Evolutionary conservation across 2,329 filamentous ascomycete genomes (phyloP).

Genomic region (Aspergillus sp.): DNA sequence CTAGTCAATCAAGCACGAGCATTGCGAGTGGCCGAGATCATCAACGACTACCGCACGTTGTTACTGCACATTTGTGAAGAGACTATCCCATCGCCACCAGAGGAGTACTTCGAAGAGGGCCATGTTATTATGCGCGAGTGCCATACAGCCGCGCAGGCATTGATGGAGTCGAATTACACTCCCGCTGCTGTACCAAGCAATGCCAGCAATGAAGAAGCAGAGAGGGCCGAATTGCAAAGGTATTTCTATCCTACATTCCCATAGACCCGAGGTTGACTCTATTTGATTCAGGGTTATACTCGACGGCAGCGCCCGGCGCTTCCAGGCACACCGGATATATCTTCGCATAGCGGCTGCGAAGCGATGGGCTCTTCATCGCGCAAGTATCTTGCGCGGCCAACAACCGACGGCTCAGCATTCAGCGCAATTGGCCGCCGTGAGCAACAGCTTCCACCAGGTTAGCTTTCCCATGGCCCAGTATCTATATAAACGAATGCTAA

Average conservation of each 20-base stretch:
- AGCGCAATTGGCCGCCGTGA: slow-evolving; percentile 43
- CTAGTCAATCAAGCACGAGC: slow-evolving; percentile 60
- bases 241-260: slow-evolving; percentile 21
- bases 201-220: slow-evolving; percentile 44
- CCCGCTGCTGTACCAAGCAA: slow-evolving; percentile 35
- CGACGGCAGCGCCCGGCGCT: slow-evolving; percentile 54
- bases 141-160: slow-evolving; percentile 47
- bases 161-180: slow-evolving; percentile 50
- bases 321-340: slow-evolving; percentile 56
- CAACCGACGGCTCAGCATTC: slow-evolving; percentile 43
- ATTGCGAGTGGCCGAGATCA: slow-evolving; percentile 56
- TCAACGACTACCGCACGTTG: slow-evolving; percentile 57
- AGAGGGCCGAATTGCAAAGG: slow-evolving; percentile 52
- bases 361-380: slow-evolving; percentile 52
- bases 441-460: slow-evolving; percentile 44
- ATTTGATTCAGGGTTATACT: slow-evolving; percentile 47
- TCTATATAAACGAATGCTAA: slow-evolving; percentile 1
- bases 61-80: slow-evolving; percentile 53
- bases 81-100: slow-evolving; percentile 44
- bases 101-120: slow-evolving; percentile 54
- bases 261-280: background rate
- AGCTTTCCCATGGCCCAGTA: slow-evolving; percentile 15
- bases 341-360: slow-evolving; percentile 52
- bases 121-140: slow-evolving; percentile 53
- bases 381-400: slow-evolving; percentile 46